Evolutionary conservation across 2,329 filamentous ascomycete species (phyloP).

Genomic region (Clonostachys sp.): DNA sequence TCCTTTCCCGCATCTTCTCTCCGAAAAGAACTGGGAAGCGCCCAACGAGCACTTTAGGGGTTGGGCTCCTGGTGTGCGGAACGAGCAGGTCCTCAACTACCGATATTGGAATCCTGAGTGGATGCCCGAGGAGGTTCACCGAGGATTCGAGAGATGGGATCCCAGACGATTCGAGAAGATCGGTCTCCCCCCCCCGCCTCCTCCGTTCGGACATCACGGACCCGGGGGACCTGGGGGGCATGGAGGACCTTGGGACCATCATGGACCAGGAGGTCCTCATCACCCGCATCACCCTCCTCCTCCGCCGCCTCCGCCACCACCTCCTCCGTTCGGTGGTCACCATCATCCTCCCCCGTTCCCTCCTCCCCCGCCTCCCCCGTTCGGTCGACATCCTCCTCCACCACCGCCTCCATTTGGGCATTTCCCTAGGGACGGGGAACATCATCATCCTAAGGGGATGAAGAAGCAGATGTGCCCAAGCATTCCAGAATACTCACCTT

Average conservation of each 20-base stretch:
- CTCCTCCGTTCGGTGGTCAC: not conserved
- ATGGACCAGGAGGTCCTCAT: constrained; percentile 1
- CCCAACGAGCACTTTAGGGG: constrained; percentile 21
- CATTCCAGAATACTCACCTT: not conserved
- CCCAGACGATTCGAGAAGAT: constrained; percentile 13
- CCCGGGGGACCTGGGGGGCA: no score
- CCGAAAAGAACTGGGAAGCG: constrained; percentile 14
- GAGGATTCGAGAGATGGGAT: constrained; percentile 21
- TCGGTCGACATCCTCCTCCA: not conserved
- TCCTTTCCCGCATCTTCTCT: constrained; percentile 20
- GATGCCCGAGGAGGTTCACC: constrained; percentile 16
- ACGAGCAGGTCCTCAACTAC: constrained; percentile 14
- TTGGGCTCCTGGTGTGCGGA: constrained; percentile 19
- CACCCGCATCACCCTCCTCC: not conserved
- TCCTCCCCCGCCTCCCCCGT: not conserved
- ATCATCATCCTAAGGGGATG: no score
- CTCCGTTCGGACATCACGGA: no score
- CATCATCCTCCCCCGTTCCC: not conserved
- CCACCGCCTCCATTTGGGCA: no score
- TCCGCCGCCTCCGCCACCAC: not conserved
- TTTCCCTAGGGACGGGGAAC: no score
- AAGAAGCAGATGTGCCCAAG: no score
- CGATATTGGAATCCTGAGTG: constrained; percentile 16
- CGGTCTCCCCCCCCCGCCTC: not conserved
- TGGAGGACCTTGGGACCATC: not conserved